phyloP scores from a whole-genome alignment of 495 filamentous ascomycete genomes.

The Extremus antarcticus region DNA sequence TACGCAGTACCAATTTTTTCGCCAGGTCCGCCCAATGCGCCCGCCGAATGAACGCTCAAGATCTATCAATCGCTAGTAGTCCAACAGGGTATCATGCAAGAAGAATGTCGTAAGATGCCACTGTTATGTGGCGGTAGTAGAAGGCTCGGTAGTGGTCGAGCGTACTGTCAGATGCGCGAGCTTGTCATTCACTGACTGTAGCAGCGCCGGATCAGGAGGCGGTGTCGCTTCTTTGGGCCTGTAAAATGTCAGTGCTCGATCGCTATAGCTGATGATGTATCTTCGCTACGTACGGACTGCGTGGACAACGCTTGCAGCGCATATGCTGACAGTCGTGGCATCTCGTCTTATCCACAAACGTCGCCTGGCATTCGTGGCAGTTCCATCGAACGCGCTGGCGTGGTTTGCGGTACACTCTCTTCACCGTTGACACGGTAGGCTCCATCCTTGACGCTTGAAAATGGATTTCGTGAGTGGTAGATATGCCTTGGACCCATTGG shows the following conservation, averaged over 20 bases:
- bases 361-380: slow-evolving; percentile 7
- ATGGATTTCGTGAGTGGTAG: slow-evolving; percentile 45
- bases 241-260: neutral
- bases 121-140: neutral
- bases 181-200: neutral
- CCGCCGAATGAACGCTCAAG: too few species aligned
- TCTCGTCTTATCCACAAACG: neutral
- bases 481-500: slow-evolving; percentile 68
- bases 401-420: slow-evolving; percentile 26
- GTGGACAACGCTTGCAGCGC: slow-evolving; percentile 7
- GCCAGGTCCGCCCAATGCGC: too few species aligned
- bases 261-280: too few species aligned
- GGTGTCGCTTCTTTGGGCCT: slow-evolving; percentile 1
- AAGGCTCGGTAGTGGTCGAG: neutral
- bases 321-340: slow-evolving; percentile 10
- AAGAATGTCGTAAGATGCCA: neutral
- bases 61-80: neutral
- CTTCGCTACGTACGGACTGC: slow-evolving; percentile 9
- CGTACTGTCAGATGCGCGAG: neutral
- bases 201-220: slow-evolving; percentile 1
- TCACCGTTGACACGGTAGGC: slow-evolving; percentile 29
- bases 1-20: too few species aligned
- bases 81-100: neutral
- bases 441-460: slow-evolving; percentile 23
- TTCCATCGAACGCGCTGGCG: slow-evolving; percentile 8